Conservation (phyloP, 83 land plant genomes). For the Isoetes engelmannii region DNA sequence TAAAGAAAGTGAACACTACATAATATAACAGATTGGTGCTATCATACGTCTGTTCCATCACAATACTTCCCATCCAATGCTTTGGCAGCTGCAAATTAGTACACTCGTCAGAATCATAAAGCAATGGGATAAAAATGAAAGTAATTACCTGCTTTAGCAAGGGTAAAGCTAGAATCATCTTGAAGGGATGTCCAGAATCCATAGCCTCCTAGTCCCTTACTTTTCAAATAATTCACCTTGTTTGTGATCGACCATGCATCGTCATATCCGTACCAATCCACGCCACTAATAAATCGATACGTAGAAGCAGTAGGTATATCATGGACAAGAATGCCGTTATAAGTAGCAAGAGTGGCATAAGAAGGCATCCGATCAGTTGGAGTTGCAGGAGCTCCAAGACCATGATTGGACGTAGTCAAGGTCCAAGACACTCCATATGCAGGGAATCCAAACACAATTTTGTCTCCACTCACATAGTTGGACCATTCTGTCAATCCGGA, state of each 20-base stretch:
- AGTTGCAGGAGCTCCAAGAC: constrained; percentile 9
- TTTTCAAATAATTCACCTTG: neutral
- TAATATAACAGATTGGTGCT: too few relatives aligned
- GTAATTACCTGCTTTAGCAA: constrained; percentile 4
- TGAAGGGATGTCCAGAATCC: constrained; percentile 9
- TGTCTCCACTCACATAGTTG: constrained; percentile 6
- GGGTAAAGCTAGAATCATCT: neutral
- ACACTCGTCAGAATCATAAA: too few relatives aligned
- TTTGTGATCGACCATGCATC: constrained; percentile 3
- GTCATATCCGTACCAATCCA: constrained; percentile 12
- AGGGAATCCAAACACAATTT: constrained; percentile 4
- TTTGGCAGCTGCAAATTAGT: too few relatives aligned
- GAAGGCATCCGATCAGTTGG: neutral
- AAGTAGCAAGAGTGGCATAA: neutral
- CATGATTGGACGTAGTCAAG: neutral
- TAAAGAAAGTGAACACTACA: too few relatives aligned
- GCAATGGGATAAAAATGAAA: too few relatives aligned
- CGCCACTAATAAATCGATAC: neutral
- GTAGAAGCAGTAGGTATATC: constrained; percentile 4
- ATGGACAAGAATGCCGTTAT: neutral
- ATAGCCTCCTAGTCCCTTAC: constrained; percentile 12
- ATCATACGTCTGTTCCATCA: too few relatives aligned
- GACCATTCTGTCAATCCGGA: neutral
- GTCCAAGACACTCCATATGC: constrained; percentile 9
- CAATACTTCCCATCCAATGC: too few relatives aligned